A percentile compares a stretch with the other conserved stretches of the same genome.
Evolutionary conservation across 2,329 filamentous ascomycete species (phyloP).

Genomic region (Phymatotrichopsis omnivora): DNA sequence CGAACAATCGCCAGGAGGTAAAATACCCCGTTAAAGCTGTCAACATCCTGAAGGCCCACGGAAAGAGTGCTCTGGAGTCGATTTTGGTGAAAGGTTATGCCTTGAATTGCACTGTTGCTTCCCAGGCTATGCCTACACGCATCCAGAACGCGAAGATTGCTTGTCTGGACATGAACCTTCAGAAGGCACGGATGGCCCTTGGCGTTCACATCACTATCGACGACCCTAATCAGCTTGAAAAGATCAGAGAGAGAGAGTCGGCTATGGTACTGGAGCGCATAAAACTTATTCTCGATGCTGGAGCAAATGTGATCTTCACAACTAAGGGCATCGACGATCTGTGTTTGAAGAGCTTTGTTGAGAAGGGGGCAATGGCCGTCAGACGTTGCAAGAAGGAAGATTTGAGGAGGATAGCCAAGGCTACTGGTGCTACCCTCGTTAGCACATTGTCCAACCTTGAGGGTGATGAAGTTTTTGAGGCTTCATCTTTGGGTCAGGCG

Average conservation of each 20-base stretch:
- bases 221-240: constrained; percentile 91
- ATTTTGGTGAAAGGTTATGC: constrained; percentile 91
- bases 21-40: constrained; percentile 99
- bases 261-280: constrained; percentile 89
- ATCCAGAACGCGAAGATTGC: constrained; percentile 94
- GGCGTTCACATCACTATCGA: constrained; percentile 98
- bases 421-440: constrained; percentile 85
- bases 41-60: constrained; percentile 96
- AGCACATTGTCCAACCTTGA: constrained; percentile 93
- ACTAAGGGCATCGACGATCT: constrained; percentile 98
- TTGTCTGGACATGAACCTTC: constrained; percentile 91
- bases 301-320: constrained; percentile 90
- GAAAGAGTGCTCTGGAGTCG: constrained; percentile 82
- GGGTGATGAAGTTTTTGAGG: constrained; percentile 92
- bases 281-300: constrained; percentile 95
- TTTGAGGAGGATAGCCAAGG: constrained; percentile 85
- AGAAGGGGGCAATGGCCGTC: constrained; percentile 91
- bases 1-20: constrained; percentile 77
- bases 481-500: constrained; percentile 76
- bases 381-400: constrained; percentile 98
- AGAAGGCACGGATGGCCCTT: constrained; percentile 98
- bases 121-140: constrained; percentile 92
- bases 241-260: constrained; percentile 86
- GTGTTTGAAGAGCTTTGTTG: constrained; percentile 86
- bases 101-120: constrained; percentile 95